Percentiles rank a stretch among this genome's conserved stretches.
phyloP scores from a whole-genome alignment of 352 stramenopile species.

The Pythium dissotocum region DNA sequence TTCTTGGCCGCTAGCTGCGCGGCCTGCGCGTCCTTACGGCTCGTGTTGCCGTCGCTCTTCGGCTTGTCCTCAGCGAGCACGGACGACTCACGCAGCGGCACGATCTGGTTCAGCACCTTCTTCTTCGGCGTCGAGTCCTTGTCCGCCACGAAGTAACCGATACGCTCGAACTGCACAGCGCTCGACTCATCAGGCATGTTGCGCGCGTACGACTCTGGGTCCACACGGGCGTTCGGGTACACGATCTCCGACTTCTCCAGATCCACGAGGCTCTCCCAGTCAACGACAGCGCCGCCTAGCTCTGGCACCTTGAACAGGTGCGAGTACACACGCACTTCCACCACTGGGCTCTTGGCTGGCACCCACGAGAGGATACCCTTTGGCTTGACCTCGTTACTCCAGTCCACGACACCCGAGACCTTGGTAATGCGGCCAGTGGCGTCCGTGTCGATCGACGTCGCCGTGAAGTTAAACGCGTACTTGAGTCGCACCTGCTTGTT shows the following conservation, averaged over 20 bases:
- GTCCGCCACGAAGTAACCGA: constrained; percentile 98
- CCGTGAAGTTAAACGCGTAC: constrained; percentile 94
- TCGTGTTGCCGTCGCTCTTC: constrained; percentile 45
- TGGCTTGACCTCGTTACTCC: constrained; percentile 80
- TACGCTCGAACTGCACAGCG: constrained; percentile 96
- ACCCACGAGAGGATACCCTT: constrained; percentile 98
- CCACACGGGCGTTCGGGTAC: constrained; percentile 88
- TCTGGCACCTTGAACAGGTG: constrained; percentile 95
- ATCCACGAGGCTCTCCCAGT: constrained; percentile 88
- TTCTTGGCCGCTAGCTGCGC: constrained; percentile 90
- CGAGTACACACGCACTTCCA: constrained; percentile 96
- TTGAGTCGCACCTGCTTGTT: constrained; percentile 96
- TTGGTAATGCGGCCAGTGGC: constrained; percentile 52
- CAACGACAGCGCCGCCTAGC: constrained; percentile 49
- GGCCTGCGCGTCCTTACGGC: constrained; percentile 84
- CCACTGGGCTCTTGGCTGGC: constrained; percentile 63
- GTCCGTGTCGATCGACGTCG: constrained; percentile 87
- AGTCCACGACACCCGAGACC: constrained; percentile 68
- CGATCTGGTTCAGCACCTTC: constrained; percentile 97
- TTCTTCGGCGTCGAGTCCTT: constrained; percentile 90
- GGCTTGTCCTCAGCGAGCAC: constrained; percentile 51
- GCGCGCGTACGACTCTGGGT: constrained; percentile 64
- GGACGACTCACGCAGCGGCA: constrained; percentile 91
- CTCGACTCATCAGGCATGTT: constrained; percentile 42
- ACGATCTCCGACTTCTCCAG: constrained; percentile 81